These are phyloP conservation scores for Mortierella antarctica DNA, from an alignment of 192 early-diverging fungal species.

Conservation along the genomic window DNA sequence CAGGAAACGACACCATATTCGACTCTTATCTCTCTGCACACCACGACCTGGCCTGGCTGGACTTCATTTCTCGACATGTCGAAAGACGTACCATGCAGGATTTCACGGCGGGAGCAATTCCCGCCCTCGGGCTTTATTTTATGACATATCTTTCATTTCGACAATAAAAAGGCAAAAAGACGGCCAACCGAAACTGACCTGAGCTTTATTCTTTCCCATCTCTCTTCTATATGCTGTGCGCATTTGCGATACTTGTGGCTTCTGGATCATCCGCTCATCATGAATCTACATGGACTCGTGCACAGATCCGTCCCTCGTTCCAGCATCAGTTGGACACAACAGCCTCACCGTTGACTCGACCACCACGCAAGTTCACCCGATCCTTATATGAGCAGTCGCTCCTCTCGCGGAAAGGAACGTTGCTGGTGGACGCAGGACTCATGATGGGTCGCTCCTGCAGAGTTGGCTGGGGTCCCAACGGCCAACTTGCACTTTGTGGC, in stretches of 20 bases:
- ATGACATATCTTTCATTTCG: slow-evolving; percentile 2
- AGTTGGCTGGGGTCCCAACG: slow-evolving; percentile 87
- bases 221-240: not conserved
- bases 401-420: slow-evolving; percentile 50
- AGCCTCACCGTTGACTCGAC: slow-evolving; percentile 7
- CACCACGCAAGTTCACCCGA: slow-evolving; percentile 35
- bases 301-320: slow-evolving; percentile 41
- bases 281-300: not conserved
- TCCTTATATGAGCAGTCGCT: slow-evolving; percentile 41
- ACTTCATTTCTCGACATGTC: too few species aligned
- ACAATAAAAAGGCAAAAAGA: slow-evolving; percentile 38
- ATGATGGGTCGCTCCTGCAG: slow-evolving; percentile 86
- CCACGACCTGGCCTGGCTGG: too few species aligned
- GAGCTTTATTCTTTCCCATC: not conserved
- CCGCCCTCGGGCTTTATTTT: too few species aligned
- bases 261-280: not conserved
- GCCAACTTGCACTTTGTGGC: slow-evolving; percentile 71
- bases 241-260: not conserved
- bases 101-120: too few species aligned
- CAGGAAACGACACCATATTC: too few species aligned
- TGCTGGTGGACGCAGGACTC: slow-evolving; percentile 77
- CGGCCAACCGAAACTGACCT: slow-evolving; percentile 30
- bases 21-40: too few species aligned
- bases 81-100: too few species aligned
- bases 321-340: slow-evolving; percentile 16